These are phyloP conservation scores for Suillus subaureus DNA, from an alignment of 768 basidiomycete species.

Conservation along the genomic window DNA sequence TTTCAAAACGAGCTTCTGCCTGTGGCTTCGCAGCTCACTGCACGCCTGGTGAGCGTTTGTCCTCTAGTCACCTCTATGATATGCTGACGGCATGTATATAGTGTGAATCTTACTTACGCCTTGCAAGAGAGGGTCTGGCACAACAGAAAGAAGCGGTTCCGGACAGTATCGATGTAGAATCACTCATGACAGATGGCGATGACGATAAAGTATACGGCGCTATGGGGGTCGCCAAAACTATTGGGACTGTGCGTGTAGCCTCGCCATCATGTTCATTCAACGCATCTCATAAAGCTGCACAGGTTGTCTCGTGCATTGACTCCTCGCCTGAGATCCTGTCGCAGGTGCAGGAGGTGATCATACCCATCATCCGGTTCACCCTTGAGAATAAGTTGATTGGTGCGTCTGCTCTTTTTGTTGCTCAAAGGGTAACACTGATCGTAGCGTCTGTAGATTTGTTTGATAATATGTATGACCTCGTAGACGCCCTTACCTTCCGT, in stretches of 20 bases:
- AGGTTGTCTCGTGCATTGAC: slow-evolving; percentile 80
- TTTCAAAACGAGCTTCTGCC: background rate
- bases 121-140: slow-evolving; percentile 66
- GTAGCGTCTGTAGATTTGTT: slow-evolving; percentile 60
- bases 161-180: slow-evolving; percentile 57
- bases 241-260: slow-evolving; percentile 60
- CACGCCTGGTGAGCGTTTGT: background rate
- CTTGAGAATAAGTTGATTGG: slow-evolving; percentile 78
- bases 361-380: slow-evolving; percentile 77
- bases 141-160: slow-evolving; percentile 51
- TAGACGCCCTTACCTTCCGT: slow-evolving; percentile 85
- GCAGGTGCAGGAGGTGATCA: slow-evolving; percentile 80
- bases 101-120: slow-evolving; percentile 69
- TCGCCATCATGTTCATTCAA: background rate
- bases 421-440: background rate
- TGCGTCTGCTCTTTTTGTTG: slow-evolving; percentile 33
- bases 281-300: slow-evolving; percentile 11
- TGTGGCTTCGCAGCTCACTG: background rate
- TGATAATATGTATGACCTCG: slow-evolving; percentile 85
- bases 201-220: slow-evolving; percentile 49
- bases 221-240: slow-evolving; percentile 24
- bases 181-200: slow-evolving; percentile 55
- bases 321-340: slow-evolving; percentile 71
- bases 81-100: background rate
- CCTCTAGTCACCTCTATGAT: too few relatives aligned